A percentile compares a stretch with the other conserved stretches of the same genome.
These are phyloP conservation scores for Xylaria polymorpha DNA, from an alignment of 2,329 filamentous ascomycete species.

Conservation along the genomic window DNA sequence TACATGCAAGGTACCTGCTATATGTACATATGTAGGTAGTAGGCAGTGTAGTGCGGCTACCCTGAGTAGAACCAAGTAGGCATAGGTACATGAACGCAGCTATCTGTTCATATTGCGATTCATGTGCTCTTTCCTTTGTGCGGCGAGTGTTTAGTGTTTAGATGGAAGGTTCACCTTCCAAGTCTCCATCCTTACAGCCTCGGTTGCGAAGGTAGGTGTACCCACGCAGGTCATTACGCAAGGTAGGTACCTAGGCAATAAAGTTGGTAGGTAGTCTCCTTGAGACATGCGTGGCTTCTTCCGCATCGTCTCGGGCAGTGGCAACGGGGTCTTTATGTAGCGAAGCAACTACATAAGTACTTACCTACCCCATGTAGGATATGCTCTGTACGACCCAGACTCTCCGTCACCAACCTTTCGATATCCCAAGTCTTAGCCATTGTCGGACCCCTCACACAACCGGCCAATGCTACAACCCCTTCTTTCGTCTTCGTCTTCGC, in stretches of 20 bases:
- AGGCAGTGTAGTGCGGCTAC: background rate
- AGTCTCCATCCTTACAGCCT: background rate
- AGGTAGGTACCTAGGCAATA: too few relatives aligned
- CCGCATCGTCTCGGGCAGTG: background rate
- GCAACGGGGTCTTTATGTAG: background rate
- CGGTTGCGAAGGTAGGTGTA: background rate
- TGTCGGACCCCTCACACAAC: slow-evolving; percentile 5
- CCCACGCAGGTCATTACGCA: too few relatives aligned
- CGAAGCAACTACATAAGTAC: background rate
- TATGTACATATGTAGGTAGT: too few relatives aligned
- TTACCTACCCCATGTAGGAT: background rate
- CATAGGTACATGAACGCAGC: background rate
- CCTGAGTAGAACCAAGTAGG: background rate
- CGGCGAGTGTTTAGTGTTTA: background rate
- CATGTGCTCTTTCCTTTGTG: background rate
- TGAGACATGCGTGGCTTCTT: slow-evolving; percentile 4
- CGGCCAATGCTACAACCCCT: slow-evolving; percentile 6
- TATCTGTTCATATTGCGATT: background rate
- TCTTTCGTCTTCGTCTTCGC: slow-evolving; percentile 1
- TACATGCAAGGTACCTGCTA: too few relatives aligned
- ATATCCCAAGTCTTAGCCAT: background rate
- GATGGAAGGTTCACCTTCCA: background rate
- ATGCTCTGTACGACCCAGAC: background rate
- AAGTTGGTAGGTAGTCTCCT: background rate
- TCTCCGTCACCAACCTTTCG: slow-evolving; percentile 7